These are phyloP conservation scores for Epichloe baconii DNA, from an alignment of 2,329 filamentous ascomycete species.

Conservation along the genomic window DNA sequence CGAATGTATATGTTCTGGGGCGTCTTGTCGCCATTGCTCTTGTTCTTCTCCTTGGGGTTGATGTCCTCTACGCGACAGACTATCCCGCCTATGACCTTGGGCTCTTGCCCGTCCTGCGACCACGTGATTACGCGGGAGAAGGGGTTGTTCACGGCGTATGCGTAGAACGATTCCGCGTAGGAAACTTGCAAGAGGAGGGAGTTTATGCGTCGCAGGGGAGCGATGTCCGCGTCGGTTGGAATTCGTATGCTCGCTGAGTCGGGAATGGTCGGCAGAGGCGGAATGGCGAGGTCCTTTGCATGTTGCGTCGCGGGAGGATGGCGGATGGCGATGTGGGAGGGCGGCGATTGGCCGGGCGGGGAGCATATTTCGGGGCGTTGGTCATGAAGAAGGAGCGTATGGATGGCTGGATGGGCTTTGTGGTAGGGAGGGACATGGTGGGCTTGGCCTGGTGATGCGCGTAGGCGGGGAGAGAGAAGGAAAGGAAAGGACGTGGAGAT, in stretches of 20 bases:
- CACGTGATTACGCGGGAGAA: constrained; percentile 50
- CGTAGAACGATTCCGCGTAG: constrained; percentile 54
- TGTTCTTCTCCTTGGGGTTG: not conserved
- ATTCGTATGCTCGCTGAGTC: constrained; percentile 39
- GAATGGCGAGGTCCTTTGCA: constrained; percentile 14
- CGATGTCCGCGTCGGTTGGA: constrained; percentile 37
- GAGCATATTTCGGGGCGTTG: constrained; percentile 27
- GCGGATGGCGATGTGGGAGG: constrained; percentile 15
- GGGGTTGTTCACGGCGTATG: constrained; percentile 35
- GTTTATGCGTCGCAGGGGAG: constrained; percentile 50
- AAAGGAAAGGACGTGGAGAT: too few species aligned
- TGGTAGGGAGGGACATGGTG: constrained; percentile 27
- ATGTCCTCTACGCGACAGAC: constrained; percentile 45
- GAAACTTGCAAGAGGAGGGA: constrained; percentile 48
- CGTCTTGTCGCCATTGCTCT: constrained; percentile 2
- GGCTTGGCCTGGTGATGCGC: not conserved
- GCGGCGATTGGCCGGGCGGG: constrained; percentile 16
- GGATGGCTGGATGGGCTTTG: constrained; percentile 33
- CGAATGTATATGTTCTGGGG: constrained; percentile 48
- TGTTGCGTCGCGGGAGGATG: constrained; percentile 12
- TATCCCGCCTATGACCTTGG: constrained; percentile 47
- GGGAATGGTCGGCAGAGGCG: constrained; percentile 22
- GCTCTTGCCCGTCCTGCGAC: constrained; percentile 27
- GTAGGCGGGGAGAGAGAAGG: not conserved
- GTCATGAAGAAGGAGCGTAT: constrained; percentile 50